Percentiles rank a stretch among this genome's conserved stretches.
Evolutionary conservation across 2,329 filamentous ascomycete genomes (phyloP).

Genomic region (Paracoccidioides lutzii): DNA sequence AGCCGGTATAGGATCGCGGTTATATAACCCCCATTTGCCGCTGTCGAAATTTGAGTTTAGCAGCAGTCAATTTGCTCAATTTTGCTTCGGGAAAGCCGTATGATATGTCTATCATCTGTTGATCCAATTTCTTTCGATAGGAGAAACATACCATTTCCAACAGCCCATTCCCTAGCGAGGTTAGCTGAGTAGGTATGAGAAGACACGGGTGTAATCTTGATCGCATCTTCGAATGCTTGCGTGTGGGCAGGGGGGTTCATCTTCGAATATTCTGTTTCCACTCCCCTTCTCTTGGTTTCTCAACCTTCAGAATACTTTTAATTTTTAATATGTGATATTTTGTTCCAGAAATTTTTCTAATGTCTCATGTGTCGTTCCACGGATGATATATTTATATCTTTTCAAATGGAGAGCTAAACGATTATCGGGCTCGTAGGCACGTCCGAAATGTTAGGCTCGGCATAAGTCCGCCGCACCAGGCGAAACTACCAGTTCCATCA

Average conservation of each 20-base stretch:
- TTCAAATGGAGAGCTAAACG: not conserved
- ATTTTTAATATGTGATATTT: not conserved
- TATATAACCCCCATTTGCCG: constrained; percentile 1
- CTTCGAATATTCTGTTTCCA: not conserved
- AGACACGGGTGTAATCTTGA: not conserved
- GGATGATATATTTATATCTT: not conserved
- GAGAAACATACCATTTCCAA: not conserved
- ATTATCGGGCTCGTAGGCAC: not conserved
- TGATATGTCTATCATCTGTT: not conserved
- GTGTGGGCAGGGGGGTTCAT: not conserved
- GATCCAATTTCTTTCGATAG: not conserved
- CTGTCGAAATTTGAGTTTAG: not conserved
- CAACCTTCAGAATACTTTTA: too few species aligned
- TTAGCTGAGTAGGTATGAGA: constrained; percentile 2
- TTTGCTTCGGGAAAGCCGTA: not conserved
- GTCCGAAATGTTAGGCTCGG: not conserved
- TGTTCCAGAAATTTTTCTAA: too few species aligned
- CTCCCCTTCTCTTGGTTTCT: not conserved
- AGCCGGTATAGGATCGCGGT: not conserved
- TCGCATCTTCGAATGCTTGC: not conserved
- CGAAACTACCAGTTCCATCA: not conserved
- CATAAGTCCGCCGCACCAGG: not conserved
- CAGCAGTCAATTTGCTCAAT: not conserved
- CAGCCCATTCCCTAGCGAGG: not conserved
- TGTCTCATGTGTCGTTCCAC: not conserved